These are phyloP conservation scores for Babesia divergens DNA, from an alignment of 169 alveolate species.

Conservation along the genomic window DNA sequence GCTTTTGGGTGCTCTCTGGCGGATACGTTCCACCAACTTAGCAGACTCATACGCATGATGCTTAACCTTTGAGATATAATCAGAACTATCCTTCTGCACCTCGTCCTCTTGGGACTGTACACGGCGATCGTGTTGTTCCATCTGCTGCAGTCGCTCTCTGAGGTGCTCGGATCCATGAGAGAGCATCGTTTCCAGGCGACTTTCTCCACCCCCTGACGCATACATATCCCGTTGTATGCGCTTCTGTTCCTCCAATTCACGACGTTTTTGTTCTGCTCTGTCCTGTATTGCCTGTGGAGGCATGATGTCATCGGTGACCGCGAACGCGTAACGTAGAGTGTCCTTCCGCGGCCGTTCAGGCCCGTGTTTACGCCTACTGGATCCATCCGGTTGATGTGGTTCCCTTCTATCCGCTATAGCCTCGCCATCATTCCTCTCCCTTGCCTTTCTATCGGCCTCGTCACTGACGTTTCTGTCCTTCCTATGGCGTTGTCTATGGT, in stretches of 20 bases:
- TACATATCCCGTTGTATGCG: not conserved
- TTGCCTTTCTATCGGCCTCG: too few species aligned
- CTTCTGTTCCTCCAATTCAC: conserved; percentile 16
- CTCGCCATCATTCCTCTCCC: not conserved
- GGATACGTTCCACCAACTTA: conserved; percentile 31
- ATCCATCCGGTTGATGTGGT: not conserved
- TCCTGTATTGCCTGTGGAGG: conserved; percentile 60
- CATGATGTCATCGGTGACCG: conserved; percentile 59
- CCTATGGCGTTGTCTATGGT: not conserved
- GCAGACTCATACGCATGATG: conserved; percentile 37
- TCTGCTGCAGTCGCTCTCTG: conserved; percentile 33
- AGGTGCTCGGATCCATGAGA: conserved; percentile 36
- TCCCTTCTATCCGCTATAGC: not conserved
- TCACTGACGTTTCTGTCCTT: not conserved
- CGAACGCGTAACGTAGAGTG: conserved; percentile 60
- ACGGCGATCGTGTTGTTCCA: conserved; percentile 20
- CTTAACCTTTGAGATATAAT: conserved; percentile 29
- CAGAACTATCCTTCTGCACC: not conserved
- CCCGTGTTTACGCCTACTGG: not conserved
- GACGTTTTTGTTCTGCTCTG: conserved; percentile 22
- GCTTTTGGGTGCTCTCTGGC: conserved; percentile 14
- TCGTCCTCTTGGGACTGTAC: conserved; percentile 3
- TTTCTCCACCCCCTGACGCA: not conserved
- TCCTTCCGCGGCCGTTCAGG: conserved; percentile 49
- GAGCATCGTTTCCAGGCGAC: conserved; percentile 39